Conservation (phyloP, 108 stramenopile genomes). For the Chaetoceros tenuissimus region DNA sequence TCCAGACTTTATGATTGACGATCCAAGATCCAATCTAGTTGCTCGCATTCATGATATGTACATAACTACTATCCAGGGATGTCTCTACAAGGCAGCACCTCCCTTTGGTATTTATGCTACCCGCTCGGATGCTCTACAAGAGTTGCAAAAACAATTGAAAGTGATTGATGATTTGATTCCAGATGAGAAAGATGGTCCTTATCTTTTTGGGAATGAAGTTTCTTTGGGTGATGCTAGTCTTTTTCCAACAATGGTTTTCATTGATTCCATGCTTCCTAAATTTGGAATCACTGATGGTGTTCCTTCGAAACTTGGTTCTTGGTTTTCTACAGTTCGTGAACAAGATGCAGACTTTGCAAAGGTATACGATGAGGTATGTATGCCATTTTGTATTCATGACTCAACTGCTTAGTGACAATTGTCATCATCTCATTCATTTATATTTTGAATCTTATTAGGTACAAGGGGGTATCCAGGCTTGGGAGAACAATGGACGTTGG, state of each 20-base stretch:
- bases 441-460: conserved; percentile 20
- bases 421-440: neutral
- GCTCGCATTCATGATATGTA: conserved; percentile 90
- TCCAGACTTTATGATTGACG: conserved; percentile 78
- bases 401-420: conserved; percentile 2
- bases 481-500: conserved; percentile 74
- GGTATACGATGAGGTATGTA: conserved; percentile 69
- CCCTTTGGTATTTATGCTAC: conserved; percentile 77
- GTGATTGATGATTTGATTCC: conserved; percentile 61
- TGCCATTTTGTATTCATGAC: conserved; percentile 22
- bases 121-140: conserved; percentile 67
- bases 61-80: conserved; percentile 84
- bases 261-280: conserved; percentile 84
- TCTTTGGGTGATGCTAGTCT: conserved; percentile 90
- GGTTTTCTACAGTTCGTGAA: conserved; percentile 54
- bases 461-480: conserved; percentile 20
- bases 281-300: conserved; percentile 47
- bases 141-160: conserved; percentile 60
- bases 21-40: conserved; percentile 75
- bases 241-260: conserved; percentile 84
- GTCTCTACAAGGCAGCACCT: conserved; percentile 80
- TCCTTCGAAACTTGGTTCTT: conserved; percentile 48
- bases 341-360: conserved; percentile 52
- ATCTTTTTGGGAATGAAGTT: conserved; percentile 82
- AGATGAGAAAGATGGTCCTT: conserved; percentile 31